Evolutionary conservation across 2,329 filamentous ascomycete genomes (phyloP), one percentile per base, ranked within the genome.

Genomic region (Didymellaceae sp.): DNA sequence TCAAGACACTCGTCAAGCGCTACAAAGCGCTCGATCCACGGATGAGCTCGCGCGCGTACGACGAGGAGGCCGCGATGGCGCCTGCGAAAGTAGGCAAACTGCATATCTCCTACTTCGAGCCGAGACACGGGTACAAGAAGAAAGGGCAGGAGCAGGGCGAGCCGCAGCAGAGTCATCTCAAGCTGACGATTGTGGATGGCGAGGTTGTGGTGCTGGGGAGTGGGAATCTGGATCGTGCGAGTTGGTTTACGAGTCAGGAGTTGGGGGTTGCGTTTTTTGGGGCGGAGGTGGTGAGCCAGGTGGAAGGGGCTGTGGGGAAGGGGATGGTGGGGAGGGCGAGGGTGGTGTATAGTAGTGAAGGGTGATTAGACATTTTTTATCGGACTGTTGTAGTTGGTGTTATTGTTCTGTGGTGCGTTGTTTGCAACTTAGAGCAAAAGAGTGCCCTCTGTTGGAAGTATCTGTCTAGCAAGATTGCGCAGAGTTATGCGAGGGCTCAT

Each of bases 201-300:
- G 78, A 85, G 54, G 83, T 85, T 16, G 77, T 86, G 1, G 78
- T 94, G 1, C 74, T 94, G 2, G 90, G 90, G 0, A 92, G 88
- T 14, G 90, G 89, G 1, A 95, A 95, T 67, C 84, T 92, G 80
- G 90, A 95, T 73, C 82, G 90, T 1, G 89, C 90, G 6, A 92
- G 88, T 67, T 94, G 89, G 88, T 92, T 84, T 72, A 94, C 90
- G 5, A 92, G 88, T 69, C 90, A 94, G 72, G 90, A 95, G 73
- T 75, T 94, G 17, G 90, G 90, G 1, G 77, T 94, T 22, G 80
- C 79, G 1, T 77, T 85, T 33, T 78, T 80, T 42, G 76, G 74
- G 4, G 59, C 45, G 6, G 67, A 69, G 0, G 59, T 81, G 28
- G 76, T 77, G 7, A 49, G 52, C 13, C 59, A 55, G 8, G 64